phyloP scores from a whole-genome alignment of 1,139 yeast species.

The Insectozyma bohioensis region DNA sequence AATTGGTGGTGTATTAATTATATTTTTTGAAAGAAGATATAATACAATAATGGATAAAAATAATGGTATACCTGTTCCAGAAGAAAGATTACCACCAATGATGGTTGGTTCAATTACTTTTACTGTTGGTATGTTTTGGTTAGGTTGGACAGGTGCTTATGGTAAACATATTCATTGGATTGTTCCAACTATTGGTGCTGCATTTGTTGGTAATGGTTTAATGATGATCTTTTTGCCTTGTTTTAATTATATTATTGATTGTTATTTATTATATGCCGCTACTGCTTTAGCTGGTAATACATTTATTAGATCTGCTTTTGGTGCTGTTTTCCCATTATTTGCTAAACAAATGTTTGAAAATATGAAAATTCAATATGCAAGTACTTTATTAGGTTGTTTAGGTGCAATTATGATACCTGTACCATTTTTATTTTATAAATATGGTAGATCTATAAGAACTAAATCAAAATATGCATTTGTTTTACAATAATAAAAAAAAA shows the following conservation, averaged over 20 bases:
- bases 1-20: slow-evolving; percentile 49
- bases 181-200: slow-evolving; percentile 77
- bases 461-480: slow-evolving; percentile 64
- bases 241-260: slow-evolving; percentile 76
- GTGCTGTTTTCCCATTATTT: slow-evolving; percentile 51
- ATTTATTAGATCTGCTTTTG: slow-evolving; percentile 62
- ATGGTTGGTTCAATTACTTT: slow-evolving; percentile 66
- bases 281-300: slow-evolving; percentile 91
- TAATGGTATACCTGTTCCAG: slow-evolving; percentile 69
- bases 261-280: slow-evolving; percentile 78
- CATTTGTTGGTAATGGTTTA: slow-evolving; percentile 72
- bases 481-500: slow-evolving; percentile 5
- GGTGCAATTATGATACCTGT: slow-evolving; percentile 65
- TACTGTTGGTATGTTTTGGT: slow-evolving; percentile 80
- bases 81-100: slow-evolving; percentile 75
- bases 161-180: slow-evolving; percentile 73
- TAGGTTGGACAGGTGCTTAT: slow-evolving; percentile 82
- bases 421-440: slow-evolving; percentile 69
- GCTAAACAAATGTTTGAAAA: slow-evolving; percentile 68
- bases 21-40: slow-evolving; percentile 29
- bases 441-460: slow-evolving; percentile 61
- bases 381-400: slow-evolving; percentile 70
- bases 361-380: slow-evolving; percentile 83
- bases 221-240: slow-evolving; percentile 76
- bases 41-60: slow-evolving; percentile 30